phyloP scores from a whole-genome alignment of 2,329 filamentous ascomycete species.

The Fusarium nanum region DNA sequence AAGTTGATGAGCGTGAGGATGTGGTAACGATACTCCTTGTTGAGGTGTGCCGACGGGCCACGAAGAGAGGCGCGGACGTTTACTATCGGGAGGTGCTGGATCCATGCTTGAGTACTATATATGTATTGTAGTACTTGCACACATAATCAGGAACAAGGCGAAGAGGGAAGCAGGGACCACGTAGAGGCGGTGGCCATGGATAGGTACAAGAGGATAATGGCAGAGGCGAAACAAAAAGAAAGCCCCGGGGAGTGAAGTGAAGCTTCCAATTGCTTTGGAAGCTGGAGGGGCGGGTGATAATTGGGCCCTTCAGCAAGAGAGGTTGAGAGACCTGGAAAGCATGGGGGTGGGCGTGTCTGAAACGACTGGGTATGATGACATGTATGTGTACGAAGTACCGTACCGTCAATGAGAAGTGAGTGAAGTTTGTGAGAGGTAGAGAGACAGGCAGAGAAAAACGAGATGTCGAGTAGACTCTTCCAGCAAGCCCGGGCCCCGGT shows the following conservation, averaged over 20 bases:
- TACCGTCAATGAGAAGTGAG: slow-evolving; percentile 40
- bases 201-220: slow-evolving; percentile 41
- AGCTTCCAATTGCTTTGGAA: slow-evolving; percentile 48
- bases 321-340: slow-evolving; percentile 45
- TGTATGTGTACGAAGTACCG: slow-evolving; percentile 44
- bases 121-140: slow-evolving; percentile 51
- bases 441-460: slow-evolving; percentile 28
- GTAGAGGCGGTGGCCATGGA: slow-evolving; percentile 52
- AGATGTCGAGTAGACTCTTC: slow-evolving; percentile 37
- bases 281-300: slow-evolving; percentile 46
- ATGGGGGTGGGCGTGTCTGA: slow-evolving; percentile 50
- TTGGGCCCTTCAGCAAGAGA: slow-evolving; percentile 48
- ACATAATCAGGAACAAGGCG: slow-evolving; percentile 53
- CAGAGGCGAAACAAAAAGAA: slow-evolving; percentile 45
- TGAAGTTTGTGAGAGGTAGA: slow-evolving; percentile 40
- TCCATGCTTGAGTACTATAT: slow-evolving; percentile 66
- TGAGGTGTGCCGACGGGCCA: slow-evolving; percentile 62
- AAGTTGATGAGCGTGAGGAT: slow-evolving; percentile 49
- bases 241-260: slow-evolving; percentile 44
- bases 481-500: slow-evolving; percentile 40
- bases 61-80: slow-evolving; percentile 67
- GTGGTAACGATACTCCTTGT: slow-evolving; percentile 61
- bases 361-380: slow-evolving; percentile 48
- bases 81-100: slow-evolving; percentile 67
- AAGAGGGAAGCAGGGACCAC: slow-evolving; percentile 54